These are phyloP conservation scores for Corymbia maculata DNA, from an alignment of 345 rosid genomes.

Conservation along the genomic window DNA sequence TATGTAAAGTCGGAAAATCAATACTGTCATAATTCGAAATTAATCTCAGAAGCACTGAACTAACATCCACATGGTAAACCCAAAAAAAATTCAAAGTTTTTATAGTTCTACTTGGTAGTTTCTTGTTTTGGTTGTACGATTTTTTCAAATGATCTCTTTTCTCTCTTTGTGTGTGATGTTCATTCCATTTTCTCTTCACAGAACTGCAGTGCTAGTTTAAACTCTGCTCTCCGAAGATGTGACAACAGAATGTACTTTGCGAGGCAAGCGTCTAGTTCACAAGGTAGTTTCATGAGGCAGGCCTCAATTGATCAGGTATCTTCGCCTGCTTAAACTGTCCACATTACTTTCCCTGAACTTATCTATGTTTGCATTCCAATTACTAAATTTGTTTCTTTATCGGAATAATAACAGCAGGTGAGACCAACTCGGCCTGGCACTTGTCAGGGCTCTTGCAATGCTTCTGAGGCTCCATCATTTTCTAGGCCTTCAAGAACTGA, in stretches of 20 bases:
- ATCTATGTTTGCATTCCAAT: background rate
- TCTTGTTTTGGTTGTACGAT: background rate
- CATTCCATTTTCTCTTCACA: constrained; percentile 7
- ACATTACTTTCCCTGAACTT: background rate
- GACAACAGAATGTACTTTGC: constrained; percentile 54
- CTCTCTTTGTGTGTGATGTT: background rate
- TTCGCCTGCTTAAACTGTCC: background rate
- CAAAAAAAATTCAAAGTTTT: background rate
- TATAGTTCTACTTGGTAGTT: background rate
- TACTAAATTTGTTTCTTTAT: background rate
- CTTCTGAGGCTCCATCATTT: constrained; percentile 31
- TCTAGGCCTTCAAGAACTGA: constrained; percentile 32
- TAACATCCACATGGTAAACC: background rate
- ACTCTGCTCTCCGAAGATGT: constrained; percentile 35
- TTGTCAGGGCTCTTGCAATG: background rate
- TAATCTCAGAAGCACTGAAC: background rate
- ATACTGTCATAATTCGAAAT: background rate
- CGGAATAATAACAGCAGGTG: background rate
- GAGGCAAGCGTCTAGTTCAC: constrained; percentile 55
- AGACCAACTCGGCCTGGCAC: constrained; percentile 5
- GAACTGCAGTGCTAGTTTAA: constrained; percentile 73
- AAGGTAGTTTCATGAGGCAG: constrained; percentile 69
- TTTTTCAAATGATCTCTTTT: background rate
- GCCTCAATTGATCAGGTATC: constrained; percentile 40
- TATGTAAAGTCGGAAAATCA: background rate